These are phyloP conservation scores for Ganoderma boninense DNA, from an alignment of 1,284 basidiomycete genomes.

Conservation along the genomic window DNA sequence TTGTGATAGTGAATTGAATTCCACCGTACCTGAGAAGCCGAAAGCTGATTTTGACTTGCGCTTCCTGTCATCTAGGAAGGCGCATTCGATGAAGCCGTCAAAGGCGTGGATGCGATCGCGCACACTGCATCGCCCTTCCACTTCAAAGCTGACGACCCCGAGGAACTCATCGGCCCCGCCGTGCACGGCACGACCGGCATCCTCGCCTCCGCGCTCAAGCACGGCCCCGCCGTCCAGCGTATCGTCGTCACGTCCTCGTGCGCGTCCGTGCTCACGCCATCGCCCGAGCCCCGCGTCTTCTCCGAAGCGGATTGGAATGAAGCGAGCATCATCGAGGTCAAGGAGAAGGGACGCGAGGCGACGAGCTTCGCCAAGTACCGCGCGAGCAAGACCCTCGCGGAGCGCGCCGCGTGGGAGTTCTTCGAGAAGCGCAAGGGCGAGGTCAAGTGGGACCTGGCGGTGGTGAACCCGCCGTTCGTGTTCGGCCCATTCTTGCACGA, in stretches of 20 bases:
- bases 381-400: conserved; percentile 75
- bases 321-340: conserved; percentile 55
- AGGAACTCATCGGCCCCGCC: conserved; percentile 43
- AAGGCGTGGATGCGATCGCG: conserved; percentile 51
- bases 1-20: background rate
- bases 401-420: conserved; percentile 69
- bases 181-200: conserved; percentile 36
- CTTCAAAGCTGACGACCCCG: conserved; percentile 43
- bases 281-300: conserved; percentile 32
- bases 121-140: conserved; percentile 57
- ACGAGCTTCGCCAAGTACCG: conserved; percentile 54
- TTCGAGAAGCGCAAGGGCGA: conserved; percentile 57
- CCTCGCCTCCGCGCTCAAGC: conserved; percentile 29
- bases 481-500: conserved; percentile 58
- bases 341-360: conserved; percentile 58
- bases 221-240: conserved; percentile 60
- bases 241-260: conserved; percentile 71
- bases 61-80: conserved; percentile 38
- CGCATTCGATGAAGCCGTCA: conserved; percentile 52
- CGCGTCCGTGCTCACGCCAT: conserved; percentile 48
- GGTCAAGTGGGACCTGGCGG: conserved; percentile 60
- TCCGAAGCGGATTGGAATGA: conserved; percentile 72
- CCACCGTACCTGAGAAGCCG: background rate
- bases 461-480: conserved; percentile 65
- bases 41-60: background rate